Evolutionary conservation across 495 filamentous ascomycete genomes (phyloP).

Genomic region (Neurospora sp.): DNA sequence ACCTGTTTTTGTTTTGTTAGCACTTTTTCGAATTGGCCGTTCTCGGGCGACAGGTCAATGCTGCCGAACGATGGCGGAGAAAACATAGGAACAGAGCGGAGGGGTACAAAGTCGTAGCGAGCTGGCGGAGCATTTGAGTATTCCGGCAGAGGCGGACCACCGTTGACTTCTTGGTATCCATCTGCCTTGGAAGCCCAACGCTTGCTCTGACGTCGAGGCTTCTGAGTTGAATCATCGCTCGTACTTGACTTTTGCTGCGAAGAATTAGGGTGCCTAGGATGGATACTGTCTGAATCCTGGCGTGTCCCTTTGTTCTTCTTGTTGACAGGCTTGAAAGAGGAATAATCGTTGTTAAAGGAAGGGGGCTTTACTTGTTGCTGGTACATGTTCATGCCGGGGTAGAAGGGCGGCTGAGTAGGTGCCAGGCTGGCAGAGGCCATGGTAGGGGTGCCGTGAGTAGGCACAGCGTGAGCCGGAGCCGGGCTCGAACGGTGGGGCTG

Average conservation of each 20-base stretch:
- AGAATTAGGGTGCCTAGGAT: slow-evolving; percentile 22
- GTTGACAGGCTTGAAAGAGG: slow-evolving; percentile 18
- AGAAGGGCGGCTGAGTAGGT: slow-evolving; percentile 53
- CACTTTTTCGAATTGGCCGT: slow-evolving; percentile 60
- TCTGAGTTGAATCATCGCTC: slow-evolving; percentile 15
- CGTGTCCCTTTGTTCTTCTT: slow-evolving; percentile 33
- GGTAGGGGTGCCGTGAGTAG: slow-evolving; percentile 50
- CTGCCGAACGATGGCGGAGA: slow-evolving; percentile 25
- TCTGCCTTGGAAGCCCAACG: slow-evolving; percentile 26
- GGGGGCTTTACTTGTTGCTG: slow-evolving; percentile 59
- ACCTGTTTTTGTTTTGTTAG: slow-evolving; percentile 58
- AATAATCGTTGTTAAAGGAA: slow-evolving; percentile 31
- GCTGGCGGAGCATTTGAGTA: slow-evolving; percentile 16
- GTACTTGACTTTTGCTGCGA: slow-evolving; percentile 16
- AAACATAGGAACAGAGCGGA: slow-evolving; percentile 23
- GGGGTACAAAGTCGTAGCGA: slow-evolving; percentile 17
- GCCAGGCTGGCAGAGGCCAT: slow-evolving; percentile 50
- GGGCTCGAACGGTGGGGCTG: slow-evolving; percentile 58
- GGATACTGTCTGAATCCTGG: slow-evolving; percentile 36
- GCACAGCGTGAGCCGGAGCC: slow-evolving; percentile 54
- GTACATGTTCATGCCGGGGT: slow-evolving; percentile 41
- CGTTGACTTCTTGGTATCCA: slow-evolving; percentile 11
- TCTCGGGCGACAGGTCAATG: slow-evolving; percentile 57
- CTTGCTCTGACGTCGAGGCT: slow-evolving; percentile 30
- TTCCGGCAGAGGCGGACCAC: slow-evolving; percentile 11